Conservation (phyloP, 495 filamentous ascomycete species). For the Tuber indicum region DNA sequence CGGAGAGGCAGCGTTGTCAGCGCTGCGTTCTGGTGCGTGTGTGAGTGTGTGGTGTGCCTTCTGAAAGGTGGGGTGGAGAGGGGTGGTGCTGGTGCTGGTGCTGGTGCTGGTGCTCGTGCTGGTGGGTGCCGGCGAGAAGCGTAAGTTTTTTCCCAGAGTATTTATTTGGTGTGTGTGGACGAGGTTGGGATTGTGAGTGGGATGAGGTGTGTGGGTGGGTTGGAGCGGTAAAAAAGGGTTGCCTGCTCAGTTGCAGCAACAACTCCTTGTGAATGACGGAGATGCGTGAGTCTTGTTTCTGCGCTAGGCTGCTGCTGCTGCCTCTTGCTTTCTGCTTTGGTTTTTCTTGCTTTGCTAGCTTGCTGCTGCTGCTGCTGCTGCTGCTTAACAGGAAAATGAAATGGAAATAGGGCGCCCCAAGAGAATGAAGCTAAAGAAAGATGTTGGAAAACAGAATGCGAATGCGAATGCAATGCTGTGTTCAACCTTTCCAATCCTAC, state of each 20-base stretch:
- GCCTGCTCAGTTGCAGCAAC: background rate
- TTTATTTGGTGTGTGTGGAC: slow-evolving; percentile 1
- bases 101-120: background rate
- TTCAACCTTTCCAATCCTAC: background rate
- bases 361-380: background rate
- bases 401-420: background rate
- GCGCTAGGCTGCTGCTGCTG: background rate
- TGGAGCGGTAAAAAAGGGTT: background rate
- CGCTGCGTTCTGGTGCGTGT: background rate
- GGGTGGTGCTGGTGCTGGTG: background rate
- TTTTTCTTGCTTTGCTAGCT: background rate
- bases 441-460: background rate
- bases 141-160: background rate
- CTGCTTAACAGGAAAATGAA: background rate
- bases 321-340: background rate
- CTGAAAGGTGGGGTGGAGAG: background rate
- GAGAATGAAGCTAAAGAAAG: background rate
- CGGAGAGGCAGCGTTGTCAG: slow-evolving; percentile 4
- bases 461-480: slow-evolving; percentile 2
- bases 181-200: slow-evolving; percentile 3
- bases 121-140: background rate
- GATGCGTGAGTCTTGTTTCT: slow-evolving; percentile 2
- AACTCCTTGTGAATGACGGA: background rate
- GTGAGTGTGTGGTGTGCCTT: background rate
- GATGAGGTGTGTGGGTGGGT: background rate